Base-by-base conservation (phyloP, 1,139 yeast genomes). In the Kodamaea anthophila region DNA sequence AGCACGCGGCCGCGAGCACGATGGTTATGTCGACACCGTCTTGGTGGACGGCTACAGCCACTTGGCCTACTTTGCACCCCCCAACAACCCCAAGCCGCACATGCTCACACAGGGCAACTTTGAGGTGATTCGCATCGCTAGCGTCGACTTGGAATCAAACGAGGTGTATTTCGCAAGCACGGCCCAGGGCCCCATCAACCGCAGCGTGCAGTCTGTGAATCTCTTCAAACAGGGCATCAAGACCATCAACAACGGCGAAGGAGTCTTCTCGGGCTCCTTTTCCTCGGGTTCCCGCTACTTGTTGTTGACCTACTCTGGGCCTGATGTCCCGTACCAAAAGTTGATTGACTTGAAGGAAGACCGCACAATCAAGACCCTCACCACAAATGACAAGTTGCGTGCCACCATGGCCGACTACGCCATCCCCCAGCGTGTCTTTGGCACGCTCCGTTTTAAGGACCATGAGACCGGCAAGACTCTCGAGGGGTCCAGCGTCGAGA, bases 201-300 rank as follows among this genome's bases (percentile, higher is more conserved):
- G 78, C 46, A 78, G 73, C 41, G 48, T 74, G 9, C 70, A 70
- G 44, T 59, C 74, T 1, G 62, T 72, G 18, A 54, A 59, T 33
- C 51, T 73, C 29, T 39, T 55, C 18, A 65, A 60, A 10, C 53
- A 58, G 22, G 60, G 58, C 9, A 51, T 75, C 16, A 53, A 53
- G 22, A 69, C 69, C 29, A 55, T 83, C 18, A 79, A 91, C 4
- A 65, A 74, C 39, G 65, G 70, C 1, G 80, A 71, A 26, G 95
- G 88, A 2, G 83, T 78, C 63, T 86, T 65, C 53, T 49, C 68
- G 5, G 82, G 75, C 1, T 73, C 87, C 2, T 80, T 79, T 42
- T 79, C 88, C 1, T 58, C 77, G 2, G 87, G 87, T 2, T 65
- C 80, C 2, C 64, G 85, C 42, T 81, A 68, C 43, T 60, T 76